These are phyloP conservation scores for Elasticomyces elasticus DNA, from an alignment of 495 filamentous ascomycete species.

Conservation along the genomic window DNA sequence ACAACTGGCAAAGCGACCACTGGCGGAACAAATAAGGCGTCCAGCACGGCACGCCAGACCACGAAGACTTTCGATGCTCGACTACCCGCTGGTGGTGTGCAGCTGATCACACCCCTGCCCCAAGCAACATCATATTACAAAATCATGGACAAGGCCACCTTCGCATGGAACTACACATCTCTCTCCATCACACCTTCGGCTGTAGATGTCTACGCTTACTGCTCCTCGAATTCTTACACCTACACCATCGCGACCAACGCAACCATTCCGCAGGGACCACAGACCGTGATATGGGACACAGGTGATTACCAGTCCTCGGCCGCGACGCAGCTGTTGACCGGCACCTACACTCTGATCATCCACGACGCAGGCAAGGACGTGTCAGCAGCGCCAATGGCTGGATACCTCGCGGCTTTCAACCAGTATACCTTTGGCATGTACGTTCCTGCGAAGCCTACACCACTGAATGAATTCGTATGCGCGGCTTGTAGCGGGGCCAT, in stretches of 20 bases:
- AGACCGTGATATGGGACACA: slow-evolving; percentile 70
- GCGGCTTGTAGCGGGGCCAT: slow-evolving; percentile 61
- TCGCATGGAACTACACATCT: slow-evolving; percentile 92
- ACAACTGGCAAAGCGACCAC: slow-evolving; percentile 19
- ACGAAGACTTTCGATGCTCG: slow-evolving; percentile 49
- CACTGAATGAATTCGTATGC: slow-evolving; percentile 45
- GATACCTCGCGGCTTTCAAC: slow-evolving; percentile 57
- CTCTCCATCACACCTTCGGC: slow-evolving; percentile 64
- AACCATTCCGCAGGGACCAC: slow-evolving; percentile 43
- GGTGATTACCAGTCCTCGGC: slow-evolving; percentile 49
- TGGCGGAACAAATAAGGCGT: not conserved
- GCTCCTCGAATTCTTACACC: slow-evolving; percentile 51
- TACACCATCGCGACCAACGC: slow-evolving; percentile 63
- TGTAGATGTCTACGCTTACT: slow-evolving; percentile 73
- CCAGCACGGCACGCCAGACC: slow-evolving; percentile 17
- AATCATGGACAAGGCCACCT: slow-evolving; percentile 66
- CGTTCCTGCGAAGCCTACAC: slow-evolving; percentile 51
- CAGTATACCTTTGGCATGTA: slow-evolving; percentile 78
- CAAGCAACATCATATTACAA: slow-evolving; percentile 67
- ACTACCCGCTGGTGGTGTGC: slow-evolving; percentile 59
- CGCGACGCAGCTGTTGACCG: slow-evolving; percentile 53
- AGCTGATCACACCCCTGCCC: slow-evolving; percentile 66
- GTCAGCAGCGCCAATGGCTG: slow-evolving; percentile 54
- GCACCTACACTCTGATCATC: slow-evolving; percentile 76
- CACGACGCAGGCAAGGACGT: slow-evolving; percentile 59